Evolutionary conservation across 805 yeast species (phyloP).

Genomic region (Nakazawaea holstii): DNA sequence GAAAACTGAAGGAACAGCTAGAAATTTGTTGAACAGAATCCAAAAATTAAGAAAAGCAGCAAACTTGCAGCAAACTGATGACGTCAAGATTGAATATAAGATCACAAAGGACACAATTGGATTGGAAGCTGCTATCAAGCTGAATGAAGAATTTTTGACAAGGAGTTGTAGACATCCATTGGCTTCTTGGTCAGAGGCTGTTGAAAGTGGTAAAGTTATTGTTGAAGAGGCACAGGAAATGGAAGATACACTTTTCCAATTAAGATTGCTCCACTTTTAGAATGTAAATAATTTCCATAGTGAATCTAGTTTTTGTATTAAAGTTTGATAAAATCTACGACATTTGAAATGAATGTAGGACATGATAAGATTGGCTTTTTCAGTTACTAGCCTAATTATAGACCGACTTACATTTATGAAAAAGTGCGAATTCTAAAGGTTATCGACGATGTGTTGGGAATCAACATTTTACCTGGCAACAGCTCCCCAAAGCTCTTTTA

Average conservation of each 20-base stretch:
- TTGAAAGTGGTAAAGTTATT: slow-evolving; percentile 42
- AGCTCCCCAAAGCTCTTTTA: too few species aligned
- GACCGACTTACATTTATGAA: too few species aligned
- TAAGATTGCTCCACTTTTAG: slow-evolving; percentile 70
- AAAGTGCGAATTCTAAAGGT: too few species aligned
- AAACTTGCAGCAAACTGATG: slow-evolving; percentile 92
- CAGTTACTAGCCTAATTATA: too few species aligned
- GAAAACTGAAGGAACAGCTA: slow-evolving; percentile 90
- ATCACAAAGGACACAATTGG: slow-evolving; percentile 65
- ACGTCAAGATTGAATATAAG: slow-evolving; percentile 79
- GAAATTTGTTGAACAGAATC: slow-evolving; percentile 94
- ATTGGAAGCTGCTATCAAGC: slow-evolving; percentile 53
- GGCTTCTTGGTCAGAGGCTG: slow-evolving; percentile 39
- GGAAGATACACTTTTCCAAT: slow-evolving; percentile 72
- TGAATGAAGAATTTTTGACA: slow-evolving; percentile 61
- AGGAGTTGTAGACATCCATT: slow-evolving; percentile 74
- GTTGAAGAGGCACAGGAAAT: slow-evolving; percentile 85
- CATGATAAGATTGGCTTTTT: too few species aligned
- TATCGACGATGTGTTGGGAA: too few species aligned
- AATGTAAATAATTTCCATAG: neutral
- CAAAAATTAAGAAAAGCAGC: slow-evolving; percentile 97
- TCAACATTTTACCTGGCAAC: too few species aligned
- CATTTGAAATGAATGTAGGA: neutral
- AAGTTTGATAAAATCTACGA: too few species aligned
- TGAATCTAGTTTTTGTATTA: too few species aligned